phyloP scores from a whole-genome alignment of 257 asterid species.

The Vinca minor region DNA sequence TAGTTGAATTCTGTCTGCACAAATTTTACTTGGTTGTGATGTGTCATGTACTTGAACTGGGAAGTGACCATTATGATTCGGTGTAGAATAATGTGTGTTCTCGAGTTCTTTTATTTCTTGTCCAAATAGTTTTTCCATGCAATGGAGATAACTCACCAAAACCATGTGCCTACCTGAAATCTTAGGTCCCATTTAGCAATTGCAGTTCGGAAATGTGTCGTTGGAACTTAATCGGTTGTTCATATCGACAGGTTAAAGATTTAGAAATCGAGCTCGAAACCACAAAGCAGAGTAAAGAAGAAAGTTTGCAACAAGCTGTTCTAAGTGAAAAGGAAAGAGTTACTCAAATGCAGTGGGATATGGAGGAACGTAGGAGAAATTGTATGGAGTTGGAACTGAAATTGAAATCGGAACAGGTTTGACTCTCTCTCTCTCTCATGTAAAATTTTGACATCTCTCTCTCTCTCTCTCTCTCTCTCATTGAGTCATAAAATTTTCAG shows the following conservation, averaged over 20 bases:
- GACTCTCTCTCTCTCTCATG: conserved; percentile 11
- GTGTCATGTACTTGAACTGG: not conserved
- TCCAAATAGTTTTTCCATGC: not conserved
- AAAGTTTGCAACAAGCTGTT: conserved; percentile 49
- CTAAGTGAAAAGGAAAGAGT: conserved; percentile 40
- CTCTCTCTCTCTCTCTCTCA: too few species aligned
- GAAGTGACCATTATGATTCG: not conserved
- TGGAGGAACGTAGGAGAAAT: conserved; percentile 53
- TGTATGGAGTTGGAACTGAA: conserved; percentile 45
- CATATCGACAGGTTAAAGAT: conserved; percentile 44
- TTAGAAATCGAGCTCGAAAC: conserved; percentile 51
- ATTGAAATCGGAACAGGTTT: conserved; percentile 48
- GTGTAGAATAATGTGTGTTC: not conserved
- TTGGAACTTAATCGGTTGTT: not conserved
- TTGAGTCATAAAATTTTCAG: conserved; percentile 31
- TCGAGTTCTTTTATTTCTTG: too few species aligned
- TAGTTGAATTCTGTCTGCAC: not conserved
- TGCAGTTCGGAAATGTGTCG: too few species aligned
- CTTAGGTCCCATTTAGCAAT: not conserved
- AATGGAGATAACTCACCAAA: not conserved
- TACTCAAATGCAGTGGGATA: conserved; percentile 62
- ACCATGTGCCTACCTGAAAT: too few species aligned
- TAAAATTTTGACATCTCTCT: too few species aligned
- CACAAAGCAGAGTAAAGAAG: conserved; percentile 41
- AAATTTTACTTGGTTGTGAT: not conserved